Conservation (phyloP, 2,329 filamentous ascomycete genomes). For the Penicillium sp. region DNA sequence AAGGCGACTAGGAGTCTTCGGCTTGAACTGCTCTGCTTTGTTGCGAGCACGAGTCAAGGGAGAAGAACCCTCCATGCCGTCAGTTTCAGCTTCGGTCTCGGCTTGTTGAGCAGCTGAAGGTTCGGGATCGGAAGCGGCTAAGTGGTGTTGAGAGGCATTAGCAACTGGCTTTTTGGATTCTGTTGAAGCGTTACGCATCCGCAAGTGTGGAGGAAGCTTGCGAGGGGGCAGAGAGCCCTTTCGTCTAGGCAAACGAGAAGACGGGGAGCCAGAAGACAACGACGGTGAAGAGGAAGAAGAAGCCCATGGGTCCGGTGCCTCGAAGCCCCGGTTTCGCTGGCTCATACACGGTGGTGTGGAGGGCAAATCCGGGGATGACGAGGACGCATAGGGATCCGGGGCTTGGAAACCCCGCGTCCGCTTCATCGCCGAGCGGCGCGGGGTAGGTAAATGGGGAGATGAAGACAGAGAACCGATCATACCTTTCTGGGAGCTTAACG, state of each 20-base stretch:
- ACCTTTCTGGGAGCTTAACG: not conserved
- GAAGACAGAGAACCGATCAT: not conserved
- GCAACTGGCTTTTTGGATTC: too few species aligned
- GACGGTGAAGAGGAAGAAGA: not conserved
- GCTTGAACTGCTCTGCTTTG: slow-evolving; percentile 45
- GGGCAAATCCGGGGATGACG: not conserved
- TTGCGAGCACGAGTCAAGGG: slow-evolving; percentile 38
- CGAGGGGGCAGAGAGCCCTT: too few species aligned
- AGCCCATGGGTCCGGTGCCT: not conserved
- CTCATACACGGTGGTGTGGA: not conserved
- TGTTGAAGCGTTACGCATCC: too few species aligned
- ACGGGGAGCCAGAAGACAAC: not conserved
- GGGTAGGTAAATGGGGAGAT: not conserved
- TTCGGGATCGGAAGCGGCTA: not conserved
- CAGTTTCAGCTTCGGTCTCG: slow-evolving; percentile 18
- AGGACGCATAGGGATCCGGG: not conserved
- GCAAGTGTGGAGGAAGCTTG: too few species aligned
- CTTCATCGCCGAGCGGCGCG: not conserved
- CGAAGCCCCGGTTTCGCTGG: not conserved
- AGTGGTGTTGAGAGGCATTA: too few species aligned
- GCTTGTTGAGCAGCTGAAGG: not conserved
- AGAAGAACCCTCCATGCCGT: slow-evolving; percentile 28
- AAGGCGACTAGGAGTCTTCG: slow-evolving; percentile 46
- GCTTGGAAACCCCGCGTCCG: not conserved
- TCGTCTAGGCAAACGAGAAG: too few species aligned